phyloP scores from a whole-genome alignment of 192 early-diverging fungal species.

The Gamsiella multidivaricata region DNA sequence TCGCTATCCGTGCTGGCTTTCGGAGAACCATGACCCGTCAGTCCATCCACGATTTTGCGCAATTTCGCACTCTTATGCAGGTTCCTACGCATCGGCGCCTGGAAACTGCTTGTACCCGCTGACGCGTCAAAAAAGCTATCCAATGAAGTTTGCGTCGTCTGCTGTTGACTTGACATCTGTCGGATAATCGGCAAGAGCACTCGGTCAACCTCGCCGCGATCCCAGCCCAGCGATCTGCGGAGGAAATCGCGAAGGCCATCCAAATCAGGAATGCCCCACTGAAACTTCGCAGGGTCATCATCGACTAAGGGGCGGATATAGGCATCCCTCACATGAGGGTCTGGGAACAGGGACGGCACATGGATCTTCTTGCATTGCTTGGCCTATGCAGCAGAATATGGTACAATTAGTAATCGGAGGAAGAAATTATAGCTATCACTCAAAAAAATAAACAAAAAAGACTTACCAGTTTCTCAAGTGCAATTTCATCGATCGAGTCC shows the following conservation, averaged over 20 bases:
- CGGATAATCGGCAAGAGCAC: slow-evolving; percentile 77
- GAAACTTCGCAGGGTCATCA: slow-evolving; percentile 62
- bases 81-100: slow-evolving; percentile 10
- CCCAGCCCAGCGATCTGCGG: slow-evolving; percentile 69
- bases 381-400: slow-evolving; percentile 55
- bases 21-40: slow-evolving; percentile 29
- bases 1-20: not conserved
- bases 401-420: not conserved
- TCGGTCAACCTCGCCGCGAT: slow-evolving; percentile 72
- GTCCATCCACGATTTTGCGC: slow-evolving; percentile 53
- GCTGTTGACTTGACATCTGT: slow-evolving; percentile 57
- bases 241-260: slow-evolving; percentile 74
- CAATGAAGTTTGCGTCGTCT: slow-evolving; percentile 47
- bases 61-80: slow-evolving; percentile 57
- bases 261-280: slow-evolving; percentile 81
- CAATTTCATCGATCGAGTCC: slow-evolving; percentile 55
- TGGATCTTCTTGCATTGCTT: slow-evolving; percentile 73
- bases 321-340: slow-evolving; percentile 77
- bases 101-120: slow-evolving; percentile 29
- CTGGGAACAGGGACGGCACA: slow-evolving; percentile 84
- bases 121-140: slow-evolving; percentile 53
- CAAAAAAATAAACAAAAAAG: not conserved
- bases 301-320: slow-evolving; percentile 87
- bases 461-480: slow-evolving; percentile 56
- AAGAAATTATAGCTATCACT: not conserved